Base-by-base conservation (phyloP, 345 rosid species). In the Anacardium occidentale region DNA sequence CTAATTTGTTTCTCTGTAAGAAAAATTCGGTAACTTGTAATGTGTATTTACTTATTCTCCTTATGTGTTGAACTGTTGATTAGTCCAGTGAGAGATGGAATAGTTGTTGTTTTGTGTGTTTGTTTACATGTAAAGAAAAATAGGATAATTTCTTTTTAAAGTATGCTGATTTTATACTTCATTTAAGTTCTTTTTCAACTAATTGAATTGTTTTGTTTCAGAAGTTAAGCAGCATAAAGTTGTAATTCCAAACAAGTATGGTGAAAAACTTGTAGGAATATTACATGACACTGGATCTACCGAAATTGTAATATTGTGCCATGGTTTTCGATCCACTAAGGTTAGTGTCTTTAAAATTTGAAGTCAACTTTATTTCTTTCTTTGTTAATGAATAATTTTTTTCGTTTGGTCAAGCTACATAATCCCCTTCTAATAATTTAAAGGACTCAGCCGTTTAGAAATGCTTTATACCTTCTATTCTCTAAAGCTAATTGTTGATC, bases 261-360 rank as follows among this genome's bases (percentile, higher is more conserved):
- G 87, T 0, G 91, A 91, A 74, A 91, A 85, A 71, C 89, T 91
- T 10, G 85, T 89, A 54, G 96, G 98, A 6, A 69, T 89, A 56
- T 76, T 90, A 44, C 91, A 91, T 69, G 94, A 94, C 24, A 83
- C 97, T 65, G 90, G 90, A 15, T 91, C 97, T 3, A 70, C 24
- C 71, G 84, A 90, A 79, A 72, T 94, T 48, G 87, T 86, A 9
- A 62, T 94, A 73, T 57, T 90, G 48, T 94, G 97, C 87, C 98
- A 91, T 74, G 97, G 98, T 29, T 90, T 87, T 74, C 79, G 70
- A 76, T 87, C 96, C 18, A 76, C 68, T 62, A 91, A 90, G 97
- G 97, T 91, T 61, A 47, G 61, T 66, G 10, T 50, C 52, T 73
- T 66, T 13, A 48, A 21, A 32, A n/a, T n/a, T 52, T 60, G 11